Conservation (phyloP, 2,329 filamentous ascomycete species). For the Aspergillus fructus region DNA sequence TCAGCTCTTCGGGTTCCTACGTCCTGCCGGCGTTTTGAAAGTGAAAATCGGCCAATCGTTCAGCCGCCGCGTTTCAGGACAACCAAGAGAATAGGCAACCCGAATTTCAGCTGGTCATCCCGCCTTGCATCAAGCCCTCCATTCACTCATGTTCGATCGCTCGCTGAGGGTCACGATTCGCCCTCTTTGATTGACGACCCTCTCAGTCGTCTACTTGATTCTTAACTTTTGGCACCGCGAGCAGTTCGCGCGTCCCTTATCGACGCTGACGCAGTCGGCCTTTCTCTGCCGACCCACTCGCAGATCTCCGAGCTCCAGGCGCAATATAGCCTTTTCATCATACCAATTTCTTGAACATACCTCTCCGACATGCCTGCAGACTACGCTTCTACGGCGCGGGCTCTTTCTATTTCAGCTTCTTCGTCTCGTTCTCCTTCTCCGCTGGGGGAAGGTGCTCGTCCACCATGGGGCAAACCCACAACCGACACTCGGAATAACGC, state of each 20-base stretch:
- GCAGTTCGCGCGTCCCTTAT: not conserved
- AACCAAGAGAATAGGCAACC: conserved; percentile 5
- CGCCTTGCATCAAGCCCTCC: conserved; percentile 4
- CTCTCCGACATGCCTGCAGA: conserved; percentile 44
- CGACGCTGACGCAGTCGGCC: conserved; percentile 3
- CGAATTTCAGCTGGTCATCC: conserved; percentile 1
- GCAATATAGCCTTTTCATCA: not conserved
- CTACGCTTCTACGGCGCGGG: conserved; percentile 53
- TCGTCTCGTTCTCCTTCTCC: conserved; percentile 48
- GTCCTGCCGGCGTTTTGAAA: not conserved
- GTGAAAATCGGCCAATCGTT: not conserved
- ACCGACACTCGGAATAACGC: conserved; percentile 42
- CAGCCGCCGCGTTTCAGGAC: not conserved
- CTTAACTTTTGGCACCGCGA: not conserved
- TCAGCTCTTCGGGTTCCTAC: not conserved
- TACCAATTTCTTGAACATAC: not conserved
- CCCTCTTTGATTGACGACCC: conserved; percentile 5
- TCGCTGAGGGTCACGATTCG: conserved; percentile 3
- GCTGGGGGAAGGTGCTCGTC: conserved; percentile 43
- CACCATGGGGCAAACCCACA: conserved; percentile 53
- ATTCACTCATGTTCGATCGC: conserved; percentile 8
- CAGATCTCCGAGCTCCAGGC: conserved; percentile 10
- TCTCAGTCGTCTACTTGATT: not conserved
- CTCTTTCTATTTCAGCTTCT: conserved; percentile 52
- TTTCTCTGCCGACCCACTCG: conserved; percentile 5